These are phyloP conservation scores for Malus hybrid DNA, from an alignment of 331 rosid genomes.

Conservation along the genomic window DNA sequence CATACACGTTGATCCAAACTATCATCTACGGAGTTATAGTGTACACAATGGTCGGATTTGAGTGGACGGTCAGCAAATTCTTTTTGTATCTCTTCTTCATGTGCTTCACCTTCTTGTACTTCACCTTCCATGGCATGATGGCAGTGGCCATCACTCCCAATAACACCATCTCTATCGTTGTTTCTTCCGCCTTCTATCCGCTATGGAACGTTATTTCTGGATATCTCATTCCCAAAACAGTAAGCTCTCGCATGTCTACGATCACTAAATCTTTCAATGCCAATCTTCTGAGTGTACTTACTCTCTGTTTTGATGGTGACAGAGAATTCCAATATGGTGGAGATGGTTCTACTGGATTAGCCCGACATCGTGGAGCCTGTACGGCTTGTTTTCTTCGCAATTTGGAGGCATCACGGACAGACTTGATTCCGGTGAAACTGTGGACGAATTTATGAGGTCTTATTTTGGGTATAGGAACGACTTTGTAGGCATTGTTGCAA, in stretches of 20 bases:
- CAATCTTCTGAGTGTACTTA: neutral
- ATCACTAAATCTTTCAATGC: too few relatives aligned
- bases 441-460: neutral
- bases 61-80: neutral
- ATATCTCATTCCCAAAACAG: constrained; percentile 6
- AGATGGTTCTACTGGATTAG: neutral
- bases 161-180: neutral
- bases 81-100: neutral
- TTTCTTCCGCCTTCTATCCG: neutral
- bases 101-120: neutral
- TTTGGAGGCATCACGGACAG: neutral
- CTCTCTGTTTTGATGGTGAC: neutral
- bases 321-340: neutral
- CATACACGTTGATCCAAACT: neutral
- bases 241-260: neutral
- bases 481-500: neutral
- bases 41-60: constrained; percentile 1
- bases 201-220: neutral
- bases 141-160: constrained; percentile 1
- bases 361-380: constrained; percentile 1
- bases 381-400: neutral
- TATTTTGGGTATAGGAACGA: neutral
- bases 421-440: constrained; percentile 1
- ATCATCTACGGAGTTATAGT: neutral
- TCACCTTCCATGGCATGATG: constrained; percentile 9